Percentiles rank a stretch among this genome's conserved stretches.
Evolutionary conservation across 805 yeast genomes (phyloP).

Genomic region (Lipomyces orientalis): DNA sequence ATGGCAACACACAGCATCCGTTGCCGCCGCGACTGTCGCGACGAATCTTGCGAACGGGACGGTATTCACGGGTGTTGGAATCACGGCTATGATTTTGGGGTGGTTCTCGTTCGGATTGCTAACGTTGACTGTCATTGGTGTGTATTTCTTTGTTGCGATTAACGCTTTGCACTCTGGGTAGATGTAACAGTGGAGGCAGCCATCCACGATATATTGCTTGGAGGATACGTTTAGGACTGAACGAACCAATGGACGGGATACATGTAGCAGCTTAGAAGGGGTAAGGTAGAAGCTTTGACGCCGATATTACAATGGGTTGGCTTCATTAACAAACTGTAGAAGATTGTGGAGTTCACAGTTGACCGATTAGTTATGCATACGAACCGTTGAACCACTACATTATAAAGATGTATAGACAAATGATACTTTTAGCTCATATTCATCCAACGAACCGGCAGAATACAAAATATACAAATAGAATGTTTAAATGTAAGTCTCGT

Average conservation of each 20-base stretch:
- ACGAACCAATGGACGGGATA: not conserved
- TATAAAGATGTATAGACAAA: conserved; percentile 1
- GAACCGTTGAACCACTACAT: not conserved
- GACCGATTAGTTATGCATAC: not conserved
- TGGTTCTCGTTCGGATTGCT: conserved; percentile 32
- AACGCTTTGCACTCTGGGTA: conserved; percentile 2
- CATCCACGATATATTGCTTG: not conserved
- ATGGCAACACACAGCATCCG: conserved; percentile 35
- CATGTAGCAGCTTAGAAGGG: not conserved
- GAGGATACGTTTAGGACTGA: not conserved
- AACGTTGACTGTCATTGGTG: conserved; percentile 22
- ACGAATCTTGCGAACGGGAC: conserved; percentile 30
- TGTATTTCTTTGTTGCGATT: conserved; percentile 25
- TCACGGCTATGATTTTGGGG: conserved; percentile 30
- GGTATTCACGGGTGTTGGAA: conserved; percentile 27
- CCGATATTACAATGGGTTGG: not conserved
- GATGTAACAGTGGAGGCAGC: not conserved
- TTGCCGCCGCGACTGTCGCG: conserved; percentile 24
- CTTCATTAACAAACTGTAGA: not conserved
- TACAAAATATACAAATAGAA: conserved; percentile 21
- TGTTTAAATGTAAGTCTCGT: conserved; percentile 95
- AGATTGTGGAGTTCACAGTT: not conserved
- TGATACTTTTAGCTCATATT: conserved; percentile 1
- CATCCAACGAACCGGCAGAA: conserved; percentile 4
- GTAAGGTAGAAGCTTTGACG: not conserved